These are phyloP conservation scores for Boletus coccyginus DNA, from an alignment of 768 basidiomycete species.

Conservation along the genomic window DNA sequence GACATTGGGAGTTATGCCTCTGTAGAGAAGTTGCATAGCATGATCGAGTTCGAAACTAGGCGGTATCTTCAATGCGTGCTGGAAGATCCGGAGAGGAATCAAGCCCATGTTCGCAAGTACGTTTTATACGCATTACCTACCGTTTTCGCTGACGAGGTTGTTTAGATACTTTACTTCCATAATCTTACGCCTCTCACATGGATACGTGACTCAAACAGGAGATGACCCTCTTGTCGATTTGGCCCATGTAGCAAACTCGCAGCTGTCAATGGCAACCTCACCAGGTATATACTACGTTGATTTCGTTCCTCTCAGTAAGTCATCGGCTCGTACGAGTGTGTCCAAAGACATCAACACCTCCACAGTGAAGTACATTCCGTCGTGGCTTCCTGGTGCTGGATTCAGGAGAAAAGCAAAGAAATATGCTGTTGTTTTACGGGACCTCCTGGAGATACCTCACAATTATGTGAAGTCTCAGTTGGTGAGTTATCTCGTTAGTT, in stretches of 20 bases:
- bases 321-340: not conserved
- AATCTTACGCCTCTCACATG: conserved; percentile 38
- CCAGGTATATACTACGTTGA: conserved; percentile 16
- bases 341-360: not conserved
- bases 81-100: not conserved
- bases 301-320: conserved; percentile 18
- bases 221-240: conserved; percentile 37
- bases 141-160: not conserved
- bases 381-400: conserved; percentile 21
- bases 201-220: conserved; percentile 34
- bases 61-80: not conserved
- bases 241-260: conserved; percentile 26
- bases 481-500: not conserved
- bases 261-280: conserved; percentile 13
- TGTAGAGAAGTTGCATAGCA: not conserved
- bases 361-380: conserved; percentile 25
- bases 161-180: conserved; percentile 16
- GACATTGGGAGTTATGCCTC: not conserved
- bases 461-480: conserved; percentile 14
- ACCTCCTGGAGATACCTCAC: conserved; percentile 14
- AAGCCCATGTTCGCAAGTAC: conserved; percentile 3
- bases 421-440: conserved; percentile 2
- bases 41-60: not conserved
- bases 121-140: not conserved
- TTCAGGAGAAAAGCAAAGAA: conserved; percentile 15